These are phyloP conservation scores for Dryas integrifolia DNA, from an alignment of 331 rosid species.

Conservation along the genomic window DNA sequence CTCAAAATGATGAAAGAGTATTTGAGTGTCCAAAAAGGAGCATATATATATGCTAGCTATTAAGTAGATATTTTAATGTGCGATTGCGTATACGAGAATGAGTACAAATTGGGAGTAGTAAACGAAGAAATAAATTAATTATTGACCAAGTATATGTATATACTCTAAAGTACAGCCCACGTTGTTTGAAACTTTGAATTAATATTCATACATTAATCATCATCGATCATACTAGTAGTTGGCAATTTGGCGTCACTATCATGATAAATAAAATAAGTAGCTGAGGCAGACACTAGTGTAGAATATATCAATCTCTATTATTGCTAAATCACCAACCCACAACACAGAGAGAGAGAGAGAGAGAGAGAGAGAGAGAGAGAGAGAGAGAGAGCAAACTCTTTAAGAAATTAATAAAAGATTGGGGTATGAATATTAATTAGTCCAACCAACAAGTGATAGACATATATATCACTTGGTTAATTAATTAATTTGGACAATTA, in stretches of 20 bases:
- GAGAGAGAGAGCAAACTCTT: no score
- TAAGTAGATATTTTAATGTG: neutral
- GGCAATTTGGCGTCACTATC: neutral
- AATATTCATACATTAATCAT: neutral
- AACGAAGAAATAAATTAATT: neutral
- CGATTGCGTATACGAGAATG: neutral
- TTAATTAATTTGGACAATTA: neutral
- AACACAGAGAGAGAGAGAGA: no score
- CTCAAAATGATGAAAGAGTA: no score
- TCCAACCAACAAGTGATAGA: neutral
- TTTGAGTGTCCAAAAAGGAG: no score
- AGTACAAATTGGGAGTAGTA: neutral
- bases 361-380: no score
- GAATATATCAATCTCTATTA: neutral
- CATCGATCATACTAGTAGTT: neutral
- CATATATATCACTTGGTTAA: neutral
- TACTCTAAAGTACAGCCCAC: neutral
- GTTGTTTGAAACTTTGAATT: neutral
- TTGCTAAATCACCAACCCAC: conserved; percentile 3
- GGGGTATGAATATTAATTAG: neutral
- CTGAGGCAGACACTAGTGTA: neutral
- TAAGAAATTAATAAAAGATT: neutral
- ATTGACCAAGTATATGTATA: neutral
- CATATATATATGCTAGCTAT: neutral
- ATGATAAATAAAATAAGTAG: neutral